phyloP scores from a whole-genome alignment of 768 basidiomycete genomes.

The Daedalea quercina region DNA sequence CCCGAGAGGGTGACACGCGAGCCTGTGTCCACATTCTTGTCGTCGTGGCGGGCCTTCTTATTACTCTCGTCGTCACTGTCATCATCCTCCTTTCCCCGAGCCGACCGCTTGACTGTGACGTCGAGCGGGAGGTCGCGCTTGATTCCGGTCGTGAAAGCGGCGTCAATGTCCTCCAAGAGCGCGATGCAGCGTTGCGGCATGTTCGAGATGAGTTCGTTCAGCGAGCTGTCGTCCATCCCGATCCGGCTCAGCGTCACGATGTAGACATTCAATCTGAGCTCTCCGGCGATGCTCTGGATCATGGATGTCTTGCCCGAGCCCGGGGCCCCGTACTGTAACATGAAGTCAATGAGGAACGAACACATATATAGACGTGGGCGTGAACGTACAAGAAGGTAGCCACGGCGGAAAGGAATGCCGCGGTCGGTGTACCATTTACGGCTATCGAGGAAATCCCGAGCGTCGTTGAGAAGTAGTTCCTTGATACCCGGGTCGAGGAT shows the following conservation, averaged over 20 bases:
- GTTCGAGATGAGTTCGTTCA: conserved; percentile 51
- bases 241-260: conserved; percentile 61
- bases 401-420: conserved; percentile 74
- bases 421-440: conserved; percentile 69
- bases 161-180: conserved; percentile 83
- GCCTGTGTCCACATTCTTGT: neutral
- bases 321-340: conserved; percentile 71
- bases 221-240: conserved; percentile 55
- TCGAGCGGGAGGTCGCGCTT: conserved; percentile 7
- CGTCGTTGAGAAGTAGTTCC: conserved; percentile 60
- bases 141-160: conserved; percentile 44
- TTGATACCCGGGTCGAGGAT: conserved; percentile 68
- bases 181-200: conserved; percentile 67
- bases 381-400: conserved; percentile 51
- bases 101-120: neutral
- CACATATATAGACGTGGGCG: neutral
- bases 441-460: conserved; percentile 61
- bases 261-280: conserved; percentile 68
- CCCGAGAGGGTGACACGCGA: conserved; percentile 60
- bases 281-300: conserved; percentile 71
- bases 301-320: conserved; percentile 78
- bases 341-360: neutral
- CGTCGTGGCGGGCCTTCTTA: neutral
- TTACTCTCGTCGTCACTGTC: neutral
- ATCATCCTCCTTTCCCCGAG: neutral